A percentile compares a stretch with the other conserved stretches of the same genome.
Conservation (phyloP, 176 grass and related monocot species). For the Aegilops tauschii region DNA sequence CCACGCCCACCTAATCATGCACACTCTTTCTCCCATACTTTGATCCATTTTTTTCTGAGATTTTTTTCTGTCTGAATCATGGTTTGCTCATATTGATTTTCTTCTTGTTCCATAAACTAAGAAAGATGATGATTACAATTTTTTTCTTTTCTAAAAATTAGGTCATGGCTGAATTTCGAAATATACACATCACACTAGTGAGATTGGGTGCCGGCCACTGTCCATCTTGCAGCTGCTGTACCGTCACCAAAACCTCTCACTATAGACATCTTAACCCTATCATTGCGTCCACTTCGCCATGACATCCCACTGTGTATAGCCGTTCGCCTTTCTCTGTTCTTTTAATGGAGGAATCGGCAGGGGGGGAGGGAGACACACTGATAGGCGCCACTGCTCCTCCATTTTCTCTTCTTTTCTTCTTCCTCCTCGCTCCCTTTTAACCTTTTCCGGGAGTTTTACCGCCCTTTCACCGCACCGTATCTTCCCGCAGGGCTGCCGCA, state of each 20-base stretch:
- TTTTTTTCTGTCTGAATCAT: background rate
- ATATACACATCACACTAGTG: background rate
- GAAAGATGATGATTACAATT: no score
- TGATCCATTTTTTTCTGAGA: background rate
- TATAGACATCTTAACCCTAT: background rate
- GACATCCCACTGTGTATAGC: slow-evolving; percentile 18
- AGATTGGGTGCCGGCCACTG: background rate
- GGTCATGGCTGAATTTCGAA: background rate
- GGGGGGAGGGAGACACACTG: slow-evolving; percentile 9
- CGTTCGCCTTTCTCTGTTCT: slow-evolving; percentile 24
- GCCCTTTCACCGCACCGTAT: slow-evolving; percentile 14
- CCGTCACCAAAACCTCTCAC: background rate
- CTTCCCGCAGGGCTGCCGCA: slow-evolving; percentile 37
- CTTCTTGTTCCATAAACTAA: no score
- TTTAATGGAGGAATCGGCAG: slow-evolving; percentile 29
- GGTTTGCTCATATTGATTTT: background rate
- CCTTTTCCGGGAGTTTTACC: background rate
- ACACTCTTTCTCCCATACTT: background rate
- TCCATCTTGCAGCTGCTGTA: background rate
- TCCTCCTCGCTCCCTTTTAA: background rate
- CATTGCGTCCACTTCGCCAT: slow-evolving; percentile 27
- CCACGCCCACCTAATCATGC: slow-evolving; percentile 10
- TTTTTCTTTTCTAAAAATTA: no score
- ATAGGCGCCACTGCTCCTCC: background rate
- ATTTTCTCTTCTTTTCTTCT: slow-evolving; percentile 9